Base-by-base conservation (phyloP, 495 filamentous ascomycete species). In the Xylaria intraflava region DNA sequence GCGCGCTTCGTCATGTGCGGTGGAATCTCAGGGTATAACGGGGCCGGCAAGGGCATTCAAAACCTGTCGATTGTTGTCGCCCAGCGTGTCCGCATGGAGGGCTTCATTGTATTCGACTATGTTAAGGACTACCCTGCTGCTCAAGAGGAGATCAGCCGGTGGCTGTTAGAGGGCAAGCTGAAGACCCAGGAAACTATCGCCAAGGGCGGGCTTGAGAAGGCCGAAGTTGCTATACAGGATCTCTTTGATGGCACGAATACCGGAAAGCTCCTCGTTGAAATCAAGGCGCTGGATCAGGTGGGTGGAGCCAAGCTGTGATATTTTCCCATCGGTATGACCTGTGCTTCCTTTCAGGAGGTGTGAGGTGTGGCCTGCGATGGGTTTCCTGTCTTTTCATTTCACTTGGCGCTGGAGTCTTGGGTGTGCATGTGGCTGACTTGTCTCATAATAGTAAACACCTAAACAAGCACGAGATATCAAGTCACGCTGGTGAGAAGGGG, bases 1-100 rank as follows among this genome's bases (percentile, higher is more conserved):
- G 75, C 83, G 0, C 75, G 84, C 16, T 77, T 88, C 61, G 79
- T 82, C 19, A 79, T 81, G 49, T 85, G 83, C 63, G 84, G 84
- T 10, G 59, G 53, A 53, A 74, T 74, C 55, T 66, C 63, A 27
- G 66, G 69, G 41, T 78, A 78, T 58, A 78, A 78, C 56, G 48
- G 36, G 38, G 55, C 65, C 29, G 61, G 65, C 49, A 39, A 64
- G 54, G 68, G 62, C 9, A 38, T 61, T 35, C 48, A 61, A 24
- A 72, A 68, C 62, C 56, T 70, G 14, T 46, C 50, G 31, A 55
- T 52, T 54, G 62, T 76, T 22, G 68, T 70, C 12, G 43, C 59
- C 12, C 71, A 74, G 58, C 56, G 75, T n/a, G 59, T 67, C 46
- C 70, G 56, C 51, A 76, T 86, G 58, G 72, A 78, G 53, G 85